Conservation (phyloP, 1,284 basidiomycete genomes). For the Malassezia globosa region DNA sequence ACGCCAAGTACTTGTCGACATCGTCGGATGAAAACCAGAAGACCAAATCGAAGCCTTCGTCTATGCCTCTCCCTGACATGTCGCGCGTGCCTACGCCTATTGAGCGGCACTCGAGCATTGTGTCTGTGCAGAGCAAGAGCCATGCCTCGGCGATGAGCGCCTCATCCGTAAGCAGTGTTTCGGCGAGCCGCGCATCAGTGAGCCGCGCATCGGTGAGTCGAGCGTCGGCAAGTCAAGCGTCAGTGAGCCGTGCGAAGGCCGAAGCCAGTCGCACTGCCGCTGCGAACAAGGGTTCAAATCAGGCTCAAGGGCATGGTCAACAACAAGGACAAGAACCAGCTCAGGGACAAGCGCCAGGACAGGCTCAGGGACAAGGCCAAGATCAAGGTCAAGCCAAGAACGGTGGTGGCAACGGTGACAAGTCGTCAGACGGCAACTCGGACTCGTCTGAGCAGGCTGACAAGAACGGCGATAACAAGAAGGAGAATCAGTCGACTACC, state of each 20-base stretch:
- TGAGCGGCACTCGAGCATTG: neutral
- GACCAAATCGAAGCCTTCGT: neutral
- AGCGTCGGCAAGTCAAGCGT: conserved; percentile 1
- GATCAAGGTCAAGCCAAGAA: neutral
- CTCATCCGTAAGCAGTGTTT: neutral
- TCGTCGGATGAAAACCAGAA: neutral
- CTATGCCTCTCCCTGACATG: neutral
- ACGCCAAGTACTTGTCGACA: neutral
- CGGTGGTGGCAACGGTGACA: neutral
- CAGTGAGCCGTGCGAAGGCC: neutral
- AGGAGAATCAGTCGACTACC: neutral
- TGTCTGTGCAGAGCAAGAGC: neutral
- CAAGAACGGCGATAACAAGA: conserved; percentile 1
- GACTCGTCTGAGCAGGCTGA: neutral
- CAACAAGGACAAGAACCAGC: neutral
- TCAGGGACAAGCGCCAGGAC: neutral
- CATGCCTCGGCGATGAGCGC: neutral
- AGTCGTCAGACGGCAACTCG: neutral
- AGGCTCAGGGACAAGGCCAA: neutral
- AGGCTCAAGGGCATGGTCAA: neutral
- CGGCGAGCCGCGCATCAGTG: neutral
- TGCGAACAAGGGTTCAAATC: neutral
- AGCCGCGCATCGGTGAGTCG: conserved; percentile 1
- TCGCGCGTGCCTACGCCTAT: conserved; percentile 4
- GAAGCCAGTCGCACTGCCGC: neutral